Conservation (phyloP, 306 rosid species). For the Ziziphus jujuba region DNA sequence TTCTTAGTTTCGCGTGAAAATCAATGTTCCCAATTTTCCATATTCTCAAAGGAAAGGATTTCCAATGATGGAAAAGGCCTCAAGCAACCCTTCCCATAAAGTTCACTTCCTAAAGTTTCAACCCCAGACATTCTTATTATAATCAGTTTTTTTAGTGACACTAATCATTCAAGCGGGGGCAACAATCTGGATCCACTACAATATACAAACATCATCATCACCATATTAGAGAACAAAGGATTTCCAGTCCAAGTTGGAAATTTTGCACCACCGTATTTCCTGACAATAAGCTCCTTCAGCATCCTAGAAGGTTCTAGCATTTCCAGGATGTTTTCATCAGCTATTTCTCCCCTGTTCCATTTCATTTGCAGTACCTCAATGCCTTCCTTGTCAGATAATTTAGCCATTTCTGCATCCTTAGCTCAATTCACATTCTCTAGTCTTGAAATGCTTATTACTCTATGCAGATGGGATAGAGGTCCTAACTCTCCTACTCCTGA, state of each 20-base stretch:
- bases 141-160: background rate
- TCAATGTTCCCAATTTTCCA: background rate
- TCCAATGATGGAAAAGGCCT: background rate
- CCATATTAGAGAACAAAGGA: conserved; percentile 1
- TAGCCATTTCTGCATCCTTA: background rate
- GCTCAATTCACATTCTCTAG: conserved; percentile 4
- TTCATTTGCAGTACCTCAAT: background rate
- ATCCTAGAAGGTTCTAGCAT: background rate
- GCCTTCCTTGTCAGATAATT: background rate
- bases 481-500: background rate
- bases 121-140: conserved; percentile 1
- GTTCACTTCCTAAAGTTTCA: background rate
- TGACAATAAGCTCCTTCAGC: background rate
- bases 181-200: conserved; percentile 2
- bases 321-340: background rate
- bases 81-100: conserved; percentile 5
- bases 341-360: background rate
- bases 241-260: conserved; percentile 10
- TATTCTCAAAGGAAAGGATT: background rate
- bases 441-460: conserved; percentile 1
- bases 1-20: background rate
- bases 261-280: background rate
- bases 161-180: conserved; percentile 1
- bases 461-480: background rate
- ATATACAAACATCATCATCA: background rate